These are phyloP conservation scores for Gnetum montanum DNA, from an alignment of 75 land plant species.

Conservation along the genomic window DNA sequence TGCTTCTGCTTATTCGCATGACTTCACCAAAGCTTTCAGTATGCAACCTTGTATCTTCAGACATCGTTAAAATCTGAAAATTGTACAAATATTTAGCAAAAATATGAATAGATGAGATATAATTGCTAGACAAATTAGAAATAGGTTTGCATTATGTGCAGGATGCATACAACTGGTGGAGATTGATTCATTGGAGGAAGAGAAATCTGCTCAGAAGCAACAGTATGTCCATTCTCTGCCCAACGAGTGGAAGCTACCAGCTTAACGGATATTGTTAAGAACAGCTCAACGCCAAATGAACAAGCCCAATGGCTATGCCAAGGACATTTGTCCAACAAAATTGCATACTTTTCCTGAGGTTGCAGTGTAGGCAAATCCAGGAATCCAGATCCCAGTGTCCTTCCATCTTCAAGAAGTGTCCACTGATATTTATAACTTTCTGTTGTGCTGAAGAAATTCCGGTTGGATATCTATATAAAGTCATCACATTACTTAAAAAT, in stretches of 20 bases:
- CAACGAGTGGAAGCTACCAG: slow-evolving; percentile 54
- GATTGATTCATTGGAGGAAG: slow-evolving; percentile 34
- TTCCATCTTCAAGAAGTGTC: slow-evolving; percentile 66
- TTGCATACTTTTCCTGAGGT: slow-evolving; percentile 42
- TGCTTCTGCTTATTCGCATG: slow-evolving; percentile 22
- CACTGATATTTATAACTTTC: slow-evolving; percentile 49
- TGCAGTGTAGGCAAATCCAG: slow-evolving; percentile 50
- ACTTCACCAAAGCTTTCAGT: slow-evolving; percentile 24
- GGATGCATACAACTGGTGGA: slow-evolving; percentile 24
- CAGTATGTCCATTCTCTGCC: slow-evolving; percentile 71
- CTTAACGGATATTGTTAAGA: slow-evolving; percentile 57
- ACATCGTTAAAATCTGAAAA: slow-evolving; percentile 26
- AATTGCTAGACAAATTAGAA: neutral
- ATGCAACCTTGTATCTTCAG: slow-evolving; percentile 16
- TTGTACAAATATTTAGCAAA: no score
- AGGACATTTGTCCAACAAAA: slow-evolving; percentile 46
- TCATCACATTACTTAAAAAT: neutral
- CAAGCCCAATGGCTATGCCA: slow-evolving; percentile 53
- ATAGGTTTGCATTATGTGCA: no score
- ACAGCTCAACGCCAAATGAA: slow-evolving; percentile 24
- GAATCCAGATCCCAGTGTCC: slow-evolving; percentile 39
- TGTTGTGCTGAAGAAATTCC: slow-evolving; percentile 65
- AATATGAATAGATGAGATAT: neutral
- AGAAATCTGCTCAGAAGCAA: slow-evolving; percentile 64
- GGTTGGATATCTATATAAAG: slow-evolving; percentile 59